Conservation (phyloP, 2,329 filamentous ascomycete species). For the Scolecobasidium constrictum region DNA sequence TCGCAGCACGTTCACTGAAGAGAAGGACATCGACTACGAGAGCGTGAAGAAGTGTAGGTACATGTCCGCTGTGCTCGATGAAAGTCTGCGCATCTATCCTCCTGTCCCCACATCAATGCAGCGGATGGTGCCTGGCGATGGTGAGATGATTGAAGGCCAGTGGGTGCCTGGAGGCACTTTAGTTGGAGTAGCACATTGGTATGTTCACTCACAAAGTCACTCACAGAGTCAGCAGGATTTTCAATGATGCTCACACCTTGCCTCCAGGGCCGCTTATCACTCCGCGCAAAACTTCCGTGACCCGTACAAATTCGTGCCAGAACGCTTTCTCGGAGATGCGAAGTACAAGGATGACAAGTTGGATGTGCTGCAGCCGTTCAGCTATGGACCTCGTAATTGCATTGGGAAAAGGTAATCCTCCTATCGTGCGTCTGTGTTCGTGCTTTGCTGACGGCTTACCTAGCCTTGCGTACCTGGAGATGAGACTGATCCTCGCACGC, state of each 20-base stretch:
- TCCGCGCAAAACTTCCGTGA: conserved; percentile 19
- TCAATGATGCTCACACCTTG: too few species aligned
- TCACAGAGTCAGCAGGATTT: too few species aligned
- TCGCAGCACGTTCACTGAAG: background rate
- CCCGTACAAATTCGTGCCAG: conserved; percentile 23
- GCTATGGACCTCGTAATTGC: conserved; percentile 20
- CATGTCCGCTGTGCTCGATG: conserved; percentile 1
- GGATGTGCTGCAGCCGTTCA: conserved; percentile 22
- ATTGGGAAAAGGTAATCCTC: conserved; percentile 17
- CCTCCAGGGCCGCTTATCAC: conserved; percentile 13
- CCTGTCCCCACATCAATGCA: conserved; percentile 20
- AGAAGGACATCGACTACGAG: conserved; percentile 1
- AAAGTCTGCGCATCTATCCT: conserved; percentile 1
- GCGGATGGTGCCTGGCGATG: conserved; percentile 23
- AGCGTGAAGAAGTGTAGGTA: conserved; percentile 12
- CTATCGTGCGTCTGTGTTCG: too few species aligned
- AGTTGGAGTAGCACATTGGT: too few species aligned
- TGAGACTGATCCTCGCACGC: conserved; percentile 4
- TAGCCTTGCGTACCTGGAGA: conserved; percentile 10
- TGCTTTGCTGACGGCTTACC: too few species aligned
- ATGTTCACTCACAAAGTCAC: too few species aligned
- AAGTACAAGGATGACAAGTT: conserved; percentile 17
- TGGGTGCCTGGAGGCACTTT: conserved; percentile 22
- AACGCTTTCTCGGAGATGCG: conserved; percentile 20
- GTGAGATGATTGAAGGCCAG: conserved; percentile 25